A percentile compares a stretch with the other conserved stretches of the same genome.
Evolutionary conservation across 2,329 filamentous ascomycete species (phyloP).

Genomic region (Botryotinia calthae): DNA sequence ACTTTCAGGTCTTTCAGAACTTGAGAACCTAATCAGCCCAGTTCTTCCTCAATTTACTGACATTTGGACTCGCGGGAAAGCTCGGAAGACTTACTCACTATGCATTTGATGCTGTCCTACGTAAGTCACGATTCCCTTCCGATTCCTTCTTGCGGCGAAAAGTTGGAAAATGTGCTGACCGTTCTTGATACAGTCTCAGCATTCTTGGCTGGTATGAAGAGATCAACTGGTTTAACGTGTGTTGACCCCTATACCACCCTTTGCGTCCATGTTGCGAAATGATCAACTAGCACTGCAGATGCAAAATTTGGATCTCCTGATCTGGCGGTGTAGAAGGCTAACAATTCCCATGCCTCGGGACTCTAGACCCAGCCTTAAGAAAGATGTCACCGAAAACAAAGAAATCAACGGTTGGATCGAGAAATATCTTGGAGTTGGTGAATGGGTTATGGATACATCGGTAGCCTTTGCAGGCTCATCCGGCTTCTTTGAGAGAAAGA

Average conservation of each 20-base stretch:
- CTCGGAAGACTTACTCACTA: slow-evolving; percentile 91
- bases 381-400: slow-evolving; percentile 81
- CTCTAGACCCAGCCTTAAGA: slow-evolving; percentile 75
- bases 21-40: slow-evolving; percentile 48
- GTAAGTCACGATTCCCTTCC: slow-evolving; percentile 48
- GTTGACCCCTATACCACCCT: slow-evolving; percentile 42
- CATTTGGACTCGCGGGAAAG: slow-evolving; percentile 70
- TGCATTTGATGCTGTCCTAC: slow-evolving; percentile 90
- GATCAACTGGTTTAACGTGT: slow-evolving; percentile 97
- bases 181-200: slow-evolving; percentile 68
- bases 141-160: not conserved
- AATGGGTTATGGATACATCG: slow-evolving; percentile 98
- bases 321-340: slow-evolving; percentile 40
- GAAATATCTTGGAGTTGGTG: slow-evolving; percentile 89
- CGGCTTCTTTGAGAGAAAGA: slow-evolving; percentile 85
- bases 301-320: not conserved
- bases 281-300: not conserved
- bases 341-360: slow-evolving; percentile 45
- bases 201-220: slow-evolving; percentile 94
- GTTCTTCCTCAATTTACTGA: slow-evolving; percentile 66
- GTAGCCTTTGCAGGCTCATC: slow-evolving; percentile 87
- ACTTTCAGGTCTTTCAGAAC: slow-evolving; percentile 24
- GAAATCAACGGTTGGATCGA: slow-evolving; percentile 85
- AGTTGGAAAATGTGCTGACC: not conserved
- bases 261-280: not conserved